These are phyloP conservation scores for Trichopus zeylanicus DNA, from an alignment of 116 monocot genomes.

Conservation along the genomic window DNA sequence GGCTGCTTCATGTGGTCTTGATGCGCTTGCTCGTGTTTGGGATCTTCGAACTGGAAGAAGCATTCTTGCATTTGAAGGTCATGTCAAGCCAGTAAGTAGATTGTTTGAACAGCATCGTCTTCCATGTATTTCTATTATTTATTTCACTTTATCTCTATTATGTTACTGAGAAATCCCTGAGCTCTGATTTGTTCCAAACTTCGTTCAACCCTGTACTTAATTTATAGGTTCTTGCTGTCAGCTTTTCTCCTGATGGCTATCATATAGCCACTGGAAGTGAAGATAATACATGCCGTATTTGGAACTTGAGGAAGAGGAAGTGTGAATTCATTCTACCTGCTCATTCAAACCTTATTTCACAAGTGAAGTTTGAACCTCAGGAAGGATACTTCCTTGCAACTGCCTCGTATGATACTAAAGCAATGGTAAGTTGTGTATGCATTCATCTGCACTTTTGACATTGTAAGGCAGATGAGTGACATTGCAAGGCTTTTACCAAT, in stretches of 20 bases:
- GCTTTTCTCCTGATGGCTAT: constrained; percentile 93
- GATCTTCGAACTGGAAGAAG: constrained; percentile 92
- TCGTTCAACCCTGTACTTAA: not conserved
- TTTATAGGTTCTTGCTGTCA: constrained; percentile 65
- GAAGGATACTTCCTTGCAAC: constrained; percentile 92
- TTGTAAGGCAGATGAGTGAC: too few relatives aligned
- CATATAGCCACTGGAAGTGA: constrained; percentile 84
- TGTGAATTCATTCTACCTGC: constrained; percentile 78
- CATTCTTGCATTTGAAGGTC: constrained; percentile 81
- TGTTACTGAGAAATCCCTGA: too few relatives aligned
- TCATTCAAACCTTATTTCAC: constrained; percentile 85
- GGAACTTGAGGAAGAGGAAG: constrained; percentile 94
- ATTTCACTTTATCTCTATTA: too few relatives aligned
- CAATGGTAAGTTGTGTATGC: constrained; percentile 40
- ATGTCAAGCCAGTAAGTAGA: constrained; percentile 82
- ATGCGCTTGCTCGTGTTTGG: constrained; percentile 91
- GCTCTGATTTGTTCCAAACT: not conserved
- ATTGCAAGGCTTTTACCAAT: not conserved
- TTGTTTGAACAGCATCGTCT: not conserved
- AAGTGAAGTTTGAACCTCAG: constrained; percentile 94
- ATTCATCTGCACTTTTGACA: not conserved
- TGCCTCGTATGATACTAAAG: constrained; percentile 86
- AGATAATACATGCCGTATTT: constrained; percentile 85
- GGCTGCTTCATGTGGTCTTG: constrained; percentile 84
- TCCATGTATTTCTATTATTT: not conserved